These are phyloP conservation scores for Linanthus parryae DNA, from an alignment of 148 eudicot genomes.

Conservation along the genomic window DNA sequence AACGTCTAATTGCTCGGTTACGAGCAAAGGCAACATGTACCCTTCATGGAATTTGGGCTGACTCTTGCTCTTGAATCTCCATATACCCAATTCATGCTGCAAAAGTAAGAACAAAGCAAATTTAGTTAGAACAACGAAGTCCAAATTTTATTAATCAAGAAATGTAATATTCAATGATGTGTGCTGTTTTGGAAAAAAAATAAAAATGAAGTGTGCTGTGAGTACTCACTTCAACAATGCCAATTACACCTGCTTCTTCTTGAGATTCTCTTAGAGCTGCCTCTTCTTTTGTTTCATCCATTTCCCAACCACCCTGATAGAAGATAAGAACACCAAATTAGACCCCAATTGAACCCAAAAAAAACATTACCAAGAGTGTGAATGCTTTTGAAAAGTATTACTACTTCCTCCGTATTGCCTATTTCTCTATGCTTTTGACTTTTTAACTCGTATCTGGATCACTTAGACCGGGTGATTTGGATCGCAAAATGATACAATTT, in stretches of 20 bases:
- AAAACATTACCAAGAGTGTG: too few relatives aligned
- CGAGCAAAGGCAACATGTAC: constrained; percentile 40
- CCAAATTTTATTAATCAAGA: background rate
- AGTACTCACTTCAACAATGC: constrained; percentile 33
- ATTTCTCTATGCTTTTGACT: too few relatives aligned
- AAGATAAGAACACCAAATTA: background rate
- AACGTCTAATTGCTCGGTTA: constrained; percentile 24
- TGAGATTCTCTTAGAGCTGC: constrained; percentile 41
- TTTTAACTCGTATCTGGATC: too few relatives aligned
- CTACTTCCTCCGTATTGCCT: too few relatives aligned
- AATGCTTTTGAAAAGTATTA: too few relatives aligned
- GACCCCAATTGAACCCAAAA: background rate
- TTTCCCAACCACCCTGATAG: constrained; percentile 66
- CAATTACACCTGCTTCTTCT: constrained; percentile 57
- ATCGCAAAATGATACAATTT: too few relatives aligned
- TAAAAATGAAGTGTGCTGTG: background rate
- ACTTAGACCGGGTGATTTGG: too few relatives aligned
- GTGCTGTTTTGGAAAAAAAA: background rate
- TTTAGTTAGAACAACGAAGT: background rate
- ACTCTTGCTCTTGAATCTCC: constrained; percentile 59
- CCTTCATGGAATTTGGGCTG: constrained; percentile 44
- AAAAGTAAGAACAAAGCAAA: background rate
- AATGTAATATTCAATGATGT: too few relatives aligned
- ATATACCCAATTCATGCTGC: constrained; percentile 37
- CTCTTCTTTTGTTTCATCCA: constrained; percentile 39